Evolutionary conservation across 257 asterid species (phyloP), one percentile per base, ranked within the genome.

Genomic region (Plectranthus barbatus): DNA sequence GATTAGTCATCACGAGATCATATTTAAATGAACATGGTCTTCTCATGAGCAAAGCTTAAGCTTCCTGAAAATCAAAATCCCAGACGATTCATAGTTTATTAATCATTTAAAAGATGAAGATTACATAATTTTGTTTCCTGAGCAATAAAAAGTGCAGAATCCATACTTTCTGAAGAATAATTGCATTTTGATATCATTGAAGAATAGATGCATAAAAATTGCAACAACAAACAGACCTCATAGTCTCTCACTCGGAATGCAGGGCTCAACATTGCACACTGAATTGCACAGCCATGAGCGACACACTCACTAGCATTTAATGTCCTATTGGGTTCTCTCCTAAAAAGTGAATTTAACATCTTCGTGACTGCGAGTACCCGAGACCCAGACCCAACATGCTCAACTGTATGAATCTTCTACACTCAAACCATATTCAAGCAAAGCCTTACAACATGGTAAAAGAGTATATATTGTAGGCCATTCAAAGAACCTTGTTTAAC

Each of bases 241-340:
- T 83, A 92, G 21, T 86, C 96, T 79, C 86, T 84, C 62, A 83
- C 95, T 64, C 94, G 94, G 73, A 84, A 82, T 64, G 53, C 50
- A 44, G 97, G 93, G 85, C 99, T 86, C 57, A 92, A 91, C 97
- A 89, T 89, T 64, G 99, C 97, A 80, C 94, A 85, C 75, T 92
- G 99, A 63, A 92, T 64, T 50, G 96, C 93, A 75, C 96, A 92
- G 23, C 99, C 99, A 72, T 91, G 96, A 60, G 97, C 94, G 67
- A 92, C 97, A 51, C 99, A 92, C 79, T 92, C 99, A 51, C 99
- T 92, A 18, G 95, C 99, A 77, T 92, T 92, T 70, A 92, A 44
- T 42, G 95, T 84, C 53, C 97, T 81, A 17, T 88, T 67, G 5
- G 97, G 90, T 68, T 92, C 97, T 74, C 79, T 86, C 67, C 72